phyloP scores from a whole-genome alignment of 1,284 basidiomycete species.

The Cutaneotrichosporon dermatis region DNA sequence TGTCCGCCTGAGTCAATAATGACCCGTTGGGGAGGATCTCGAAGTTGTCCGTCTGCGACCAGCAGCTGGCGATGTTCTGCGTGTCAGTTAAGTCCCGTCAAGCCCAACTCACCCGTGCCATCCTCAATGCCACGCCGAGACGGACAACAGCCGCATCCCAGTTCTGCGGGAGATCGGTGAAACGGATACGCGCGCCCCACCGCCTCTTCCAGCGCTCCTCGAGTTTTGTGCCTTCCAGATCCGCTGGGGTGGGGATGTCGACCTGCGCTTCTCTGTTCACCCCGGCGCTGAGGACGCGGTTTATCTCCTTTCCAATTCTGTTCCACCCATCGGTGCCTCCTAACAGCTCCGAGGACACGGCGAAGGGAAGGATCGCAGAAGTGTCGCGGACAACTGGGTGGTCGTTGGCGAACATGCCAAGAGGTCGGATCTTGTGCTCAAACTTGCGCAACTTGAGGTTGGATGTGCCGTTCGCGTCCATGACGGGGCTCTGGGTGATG shows the following conservation, averaged over 20 bases:
- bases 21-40: conserved; percentile 15
- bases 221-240: conserved; percentile 15
- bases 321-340: conserved; percentile 32
- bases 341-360: conserved; percentile 27
- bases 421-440: conserved; percentile 31
- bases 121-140: conserved; percentile 31
- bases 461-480: not conserved
- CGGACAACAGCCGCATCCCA: conserved; percentile 31
- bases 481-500: conserved; percentile 1
- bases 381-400: conserved; percentile 23
- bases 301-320: conserved; percentile 24
- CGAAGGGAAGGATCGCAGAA: conserved; percentile 34
- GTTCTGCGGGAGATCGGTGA: conserved; percentile 26
- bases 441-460: not conserved
- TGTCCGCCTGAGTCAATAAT: conserved; percentile 23
- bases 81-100: conserved; percentile 3
- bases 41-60: conserved; percentile 42
- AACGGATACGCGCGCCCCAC: conserved; percentile 30
- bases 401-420: conserved; percentile 33
- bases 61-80: conserved; percentile 31
- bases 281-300: conserved; percentile 25
- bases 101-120: conserved; percentile 26
- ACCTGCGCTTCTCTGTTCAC: conserved; percentile 22
- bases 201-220: conserved; percentile 27
- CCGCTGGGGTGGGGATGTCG: conserved; percentile 14